Base-by-base conservation (phyloP, 1,139 yeast genomes). In the Zygoascus hellenicus region DNA sequence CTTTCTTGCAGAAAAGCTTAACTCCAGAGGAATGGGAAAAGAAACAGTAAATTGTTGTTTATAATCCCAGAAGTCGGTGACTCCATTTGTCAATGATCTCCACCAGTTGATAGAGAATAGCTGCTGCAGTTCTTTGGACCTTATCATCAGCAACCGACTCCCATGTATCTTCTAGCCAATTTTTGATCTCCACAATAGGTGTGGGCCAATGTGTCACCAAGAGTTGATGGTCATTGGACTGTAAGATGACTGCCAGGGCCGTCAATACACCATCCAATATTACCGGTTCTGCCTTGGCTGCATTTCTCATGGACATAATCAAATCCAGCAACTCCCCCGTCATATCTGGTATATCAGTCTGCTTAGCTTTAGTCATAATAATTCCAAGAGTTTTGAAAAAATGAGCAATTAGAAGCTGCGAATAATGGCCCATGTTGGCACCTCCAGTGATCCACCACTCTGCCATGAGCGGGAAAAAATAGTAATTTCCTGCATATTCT, bases 281-380 rank as follows among this genome's bases (percentile, higher is more conserved):
- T 7, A 59, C 54, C 0, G 60, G 46, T 14, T 62, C 63, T 35
- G 51, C 46, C 29, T 48, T 29, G 34, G 50, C 32, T 42, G 48
- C 40, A 2, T 46, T 43, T 6, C 61, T 49, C 26, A 58, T 50
- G 11, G 54, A 41, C 19, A 58, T 58, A 1, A 72, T 58, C 2
- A 81, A 60, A 1, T 68, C 63, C 16, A 82, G 55, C 47, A 72
- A 64, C 54, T 82, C 90, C 2, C 67, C 62, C 0, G 77, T 67
- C 87, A 83, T 81, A 38, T 78, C 85, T 1, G 67, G 63, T 16
- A 79, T 55, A 48, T 77, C 76, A 0, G 78, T 63, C 0, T 88
- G 87, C 52, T 75, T 75, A 0, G 84, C 80, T 44, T 80, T 68
- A 47, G 78, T 78, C 26, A 81, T 61, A 5, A 83, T 57, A 17